Evolutionary conservation across 345 rosid genomes (phyloP), one percentile per base, ranked within the genome.

Genomic region (Acer saccharum): DNA sequence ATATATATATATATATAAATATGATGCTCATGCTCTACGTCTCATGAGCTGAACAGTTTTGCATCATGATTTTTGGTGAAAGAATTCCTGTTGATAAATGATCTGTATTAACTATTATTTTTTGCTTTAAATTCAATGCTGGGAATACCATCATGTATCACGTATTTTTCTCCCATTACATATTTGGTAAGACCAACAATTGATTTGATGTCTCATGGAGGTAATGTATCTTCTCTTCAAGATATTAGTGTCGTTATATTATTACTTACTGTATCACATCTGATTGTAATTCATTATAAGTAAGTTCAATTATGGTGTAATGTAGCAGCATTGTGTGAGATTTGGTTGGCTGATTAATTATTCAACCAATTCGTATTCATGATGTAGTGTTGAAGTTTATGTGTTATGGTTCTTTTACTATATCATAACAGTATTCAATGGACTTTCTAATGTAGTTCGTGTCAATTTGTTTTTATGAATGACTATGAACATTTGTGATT

Each of bases 251-350:
- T 14, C 65, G 64, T 32, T 32, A 64, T 23, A 54, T 12, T 4
- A 17, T 65, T 41, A 71, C 52, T 69, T 70, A 21, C 58, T 46
- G 68, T 84, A 50, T 77, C 44, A 13, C 25, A 32, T 77, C 13
- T 80, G 61, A 65, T 18, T 80, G 72, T 75, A 69, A 48, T 80
- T 79, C 3, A 44, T 74, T 82, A 44, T 76, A 89, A 92, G 91
- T 77, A 71, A n/a, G n/a, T n/a, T n/a, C n/a, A n/a, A n/a, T n/a
- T n/a, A n/a, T n/a, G n/a, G n/a, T n/a, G n/a, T n/a, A n/a, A n/a
- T n/a, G n/a, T n/a, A n/a, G n/a, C n/a, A n/a, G n/a, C n/a, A n/a
- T n/a, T n/a, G n/a, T n/a, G n/a, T n/a, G n/a, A n/a, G n/a, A n/a
- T n/a, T n/a, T n/a, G n/a, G n/a, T n/a, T n/a, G n/a, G n/a, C n/a